Conservation (phyloP, 164 flowering plant genomes). For the Nymphaea colorata region DNA sequence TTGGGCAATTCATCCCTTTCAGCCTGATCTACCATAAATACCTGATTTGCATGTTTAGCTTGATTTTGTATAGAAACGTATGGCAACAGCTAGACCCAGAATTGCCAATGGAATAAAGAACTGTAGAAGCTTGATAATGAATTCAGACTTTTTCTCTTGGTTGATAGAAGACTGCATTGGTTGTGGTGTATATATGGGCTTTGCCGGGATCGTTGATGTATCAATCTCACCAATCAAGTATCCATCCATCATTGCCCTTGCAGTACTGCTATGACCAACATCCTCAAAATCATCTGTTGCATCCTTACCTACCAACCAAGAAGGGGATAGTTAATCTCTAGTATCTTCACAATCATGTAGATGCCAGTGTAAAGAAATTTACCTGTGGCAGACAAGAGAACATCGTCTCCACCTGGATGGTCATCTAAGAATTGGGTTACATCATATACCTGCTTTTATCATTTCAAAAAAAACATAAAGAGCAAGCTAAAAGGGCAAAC, state of each 20-base stretch:
- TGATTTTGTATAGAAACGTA: constrained; percentile 65
- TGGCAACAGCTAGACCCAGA: constrained; percentile 60
- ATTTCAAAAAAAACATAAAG: too few relatives aligned
- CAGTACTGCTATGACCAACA: constrained; percentile 64
- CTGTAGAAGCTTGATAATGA: constrained; percentile 77
- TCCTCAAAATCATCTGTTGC: constrained; percentile 86
- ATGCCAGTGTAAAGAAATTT: background rate
- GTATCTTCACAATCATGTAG: background rate
- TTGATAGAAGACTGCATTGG: constrained; percentile 47
- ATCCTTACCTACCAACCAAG: constrained; percentile 45
- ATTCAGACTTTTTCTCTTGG: constrained; percentile 61
- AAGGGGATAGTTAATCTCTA: background rate
- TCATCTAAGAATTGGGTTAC: constrained; percentile 60
- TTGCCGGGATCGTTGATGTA: constrained; percentile 32
- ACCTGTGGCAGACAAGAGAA: constrained; percentile 55
- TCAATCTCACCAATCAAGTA: constrained; percentile 53
- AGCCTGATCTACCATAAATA: too few relatives aligned
- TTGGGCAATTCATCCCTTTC: too few relatives aligned
- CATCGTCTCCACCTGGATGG: constrained; percentile 72
- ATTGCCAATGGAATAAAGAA: constrained; percentile 69
- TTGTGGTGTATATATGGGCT: constrained; percentile 24
- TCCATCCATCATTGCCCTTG: constrained; percentile 56
- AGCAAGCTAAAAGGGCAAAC: too few relatives aligned
- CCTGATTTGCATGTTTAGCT: background rate
- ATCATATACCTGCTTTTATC: constrained; percentile 44